Conservation (phyloP, 2,329 filamentous ascomycete species). For the Arthrocladium fulminans region DNA sequence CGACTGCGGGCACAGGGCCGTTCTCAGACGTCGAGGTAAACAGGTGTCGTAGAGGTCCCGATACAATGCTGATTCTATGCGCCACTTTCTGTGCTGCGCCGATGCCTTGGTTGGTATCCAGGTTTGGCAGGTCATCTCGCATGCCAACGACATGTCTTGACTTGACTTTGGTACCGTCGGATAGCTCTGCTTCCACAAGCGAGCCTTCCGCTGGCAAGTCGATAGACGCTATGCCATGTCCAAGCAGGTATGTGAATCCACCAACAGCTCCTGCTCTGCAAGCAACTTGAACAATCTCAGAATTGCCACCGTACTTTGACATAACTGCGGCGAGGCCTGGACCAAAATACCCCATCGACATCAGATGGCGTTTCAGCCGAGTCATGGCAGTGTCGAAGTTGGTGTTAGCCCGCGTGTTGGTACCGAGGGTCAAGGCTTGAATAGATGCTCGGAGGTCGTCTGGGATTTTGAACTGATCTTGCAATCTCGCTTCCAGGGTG, state of each 20-base stretch:
- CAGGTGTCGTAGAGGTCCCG: constrained; percentile 53
- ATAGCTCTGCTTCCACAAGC: constrained; percentile 26
- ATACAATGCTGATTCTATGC: constrained; percentile 56
- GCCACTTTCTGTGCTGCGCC: constrained; percentile 6
- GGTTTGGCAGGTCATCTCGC: constrained; percentile 29
- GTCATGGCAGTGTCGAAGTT: constrained; percentile 61
- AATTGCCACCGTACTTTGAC: constrained; percentile 84
- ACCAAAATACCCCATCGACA: constrained; percentile 79
- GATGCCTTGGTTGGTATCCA: not conserved
- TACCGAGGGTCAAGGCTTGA: constrained; percentile 63
- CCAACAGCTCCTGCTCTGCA: constrained; percentile 88
- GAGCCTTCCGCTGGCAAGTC: constrained; percentile 14
- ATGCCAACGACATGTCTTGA: constrained; percentile 32
- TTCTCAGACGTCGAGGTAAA: constrained; percentile 68
- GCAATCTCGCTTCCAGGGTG: constrained; percentile 40
- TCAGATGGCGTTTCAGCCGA: constrained; percentile 67
- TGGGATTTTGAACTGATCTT: constrained; percentile 57
- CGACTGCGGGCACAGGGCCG: constrained; percentile 64
- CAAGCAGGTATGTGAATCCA: constrained; percentile 81
- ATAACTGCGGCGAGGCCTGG: constrained; percentile 82
- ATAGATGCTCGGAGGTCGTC: constrained; percentile 56
- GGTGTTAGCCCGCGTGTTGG: constrained; percentile 46
- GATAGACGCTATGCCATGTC: constrained; percentile 47
- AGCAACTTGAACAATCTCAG: constrained; percentile 82
- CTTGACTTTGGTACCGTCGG: constrained; percentile 30